phyloP scores from a whole-genome alignment of 768 basidiomycete genomes.

The Calocybe cyanea region DNA sequence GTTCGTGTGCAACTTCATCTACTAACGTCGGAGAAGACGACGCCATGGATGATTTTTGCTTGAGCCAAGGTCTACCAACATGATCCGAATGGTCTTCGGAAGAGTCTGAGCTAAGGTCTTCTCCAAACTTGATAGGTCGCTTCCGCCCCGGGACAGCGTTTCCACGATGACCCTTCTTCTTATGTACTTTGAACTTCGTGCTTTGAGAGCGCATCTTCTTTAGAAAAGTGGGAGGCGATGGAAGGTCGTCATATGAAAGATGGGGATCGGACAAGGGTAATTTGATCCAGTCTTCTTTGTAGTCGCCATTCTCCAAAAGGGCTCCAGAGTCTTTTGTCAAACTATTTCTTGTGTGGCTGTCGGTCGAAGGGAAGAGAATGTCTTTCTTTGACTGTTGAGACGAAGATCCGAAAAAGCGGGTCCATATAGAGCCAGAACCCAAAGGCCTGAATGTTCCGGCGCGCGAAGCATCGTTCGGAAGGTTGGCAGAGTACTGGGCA shows the following conservation, averaged over 20 bases:
- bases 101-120: slow-evolving; percentile 26
- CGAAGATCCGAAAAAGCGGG: slow-evolving; percentile 34
- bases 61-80: slow-evolving; percentile 10
- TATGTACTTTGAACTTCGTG: slow-evolving; percentile 8
- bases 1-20: slow-evolving; percentile 8
- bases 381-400: slow-evolving; percentile 19
- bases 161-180: slow-evolving; percentile 2
- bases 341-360: slow-evolving; percentile 10
- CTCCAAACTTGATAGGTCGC: slow-evolving; percentile 29
- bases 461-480: slow-evolving; percentile 50
- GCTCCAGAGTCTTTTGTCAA: slow-evolving; percentile 10
- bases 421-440: slow-evolving; percentile 46
- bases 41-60: slow-evolving; percentile 16
- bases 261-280: not conserved
- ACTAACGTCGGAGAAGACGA: slow-evolving; percentile 17
- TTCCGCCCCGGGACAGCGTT: slow-evolving; percentile 17
- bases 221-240: slow-evolving; percentile 18
- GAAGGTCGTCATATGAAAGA: slow-evolving; percentile 5
- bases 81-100: slow-evolving; percentile 25
- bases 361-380: slow-evolving; percentile 20
- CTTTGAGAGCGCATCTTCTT: slow-evolving; percentile 22
- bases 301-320: slow-evolving; percentile 5
- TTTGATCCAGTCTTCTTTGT: slow-evolving; percentile 3
- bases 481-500: slow-evolving; percentile 49
- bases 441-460: slow-evolving; percentile 55